Base-by-base conservation (phyloP, 208 protist genomes). In the Leishmania amazonensis region DNA sequence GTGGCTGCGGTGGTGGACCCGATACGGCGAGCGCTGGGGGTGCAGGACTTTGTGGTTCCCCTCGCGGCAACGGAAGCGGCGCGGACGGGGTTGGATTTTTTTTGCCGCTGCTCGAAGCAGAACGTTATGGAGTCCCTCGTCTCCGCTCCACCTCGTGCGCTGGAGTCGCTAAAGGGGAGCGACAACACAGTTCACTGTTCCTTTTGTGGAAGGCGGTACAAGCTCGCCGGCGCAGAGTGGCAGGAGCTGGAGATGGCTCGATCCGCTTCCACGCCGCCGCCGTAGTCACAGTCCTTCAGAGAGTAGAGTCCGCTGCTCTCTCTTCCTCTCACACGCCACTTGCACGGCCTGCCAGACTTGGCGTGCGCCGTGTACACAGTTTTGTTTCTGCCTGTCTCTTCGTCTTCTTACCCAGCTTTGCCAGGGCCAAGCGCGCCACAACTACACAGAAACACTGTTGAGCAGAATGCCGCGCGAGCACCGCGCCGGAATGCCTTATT, bases 61-160 rank as follows among this genome's bases (percentile, higher is more conserved):
- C 83, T 95, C 15, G 87, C 89, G 24, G 78, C 77, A 13, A 64
- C 79, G 15, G 84, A 84, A 38, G 62, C 86, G 24, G 78, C 78
- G 76, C 92, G 94, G 42, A 92, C 90, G 40, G 85, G 86, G 47
- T 51, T 97, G 2, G 92, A 97, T 78, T 97, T 94, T 77, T 95
- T 95, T 83, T 97, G 94, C 75, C 91, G 94, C 31, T 97, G 94
- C 84, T 90, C 82, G 24, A 93, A 91, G 70, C 53, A 53, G 11
- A 84, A 89, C 70, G 81, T 96, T 58, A 35, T 95, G 60, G 40
- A 76, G 54, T 85, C 88, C 40, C 72, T 92, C 21, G 47, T 57
- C n/a, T 76, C 81, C 19, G 81, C 79, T 0, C 73, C 81, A 24
- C 28, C 40, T 9, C 72, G 78, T 40, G 76, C 78, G 65, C 75